Conservation (phyloP, 345 rosid genomes). For the Moricandia moricandioides region DNA sequence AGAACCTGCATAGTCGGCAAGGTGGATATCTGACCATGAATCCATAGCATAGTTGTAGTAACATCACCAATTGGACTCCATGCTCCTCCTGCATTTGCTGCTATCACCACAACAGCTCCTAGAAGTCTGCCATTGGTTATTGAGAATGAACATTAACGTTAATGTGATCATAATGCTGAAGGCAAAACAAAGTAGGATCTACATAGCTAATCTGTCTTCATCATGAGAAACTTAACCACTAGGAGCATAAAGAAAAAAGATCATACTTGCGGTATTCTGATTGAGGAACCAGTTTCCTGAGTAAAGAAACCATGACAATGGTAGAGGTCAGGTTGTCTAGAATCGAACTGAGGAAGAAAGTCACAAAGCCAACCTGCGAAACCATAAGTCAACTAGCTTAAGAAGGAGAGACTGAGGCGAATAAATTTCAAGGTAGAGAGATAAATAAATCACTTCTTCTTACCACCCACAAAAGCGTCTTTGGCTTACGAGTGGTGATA, state of each 20-base stretch:
- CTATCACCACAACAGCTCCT: constrained; percentile 92
- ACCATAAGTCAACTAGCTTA: constrained; percentile 20
- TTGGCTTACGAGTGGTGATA: constrained; percentile 89
- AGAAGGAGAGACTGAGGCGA: constrained; percentile 7
- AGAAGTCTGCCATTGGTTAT: constrained; percentile 62
- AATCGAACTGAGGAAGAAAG: constrained; percentile 86
- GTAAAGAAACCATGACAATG: constrained; percentile 88
- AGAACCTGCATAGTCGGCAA: constrained; percentile 81
- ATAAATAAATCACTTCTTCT: constrained; percentile 22
- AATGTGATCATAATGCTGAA: neutral
- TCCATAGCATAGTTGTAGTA: constrained; percentile 98
- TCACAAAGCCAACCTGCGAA: constrained; percentile 81
- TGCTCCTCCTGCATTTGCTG: constrained; percentile 97
- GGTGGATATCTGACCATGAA: constrained; percentile 91
- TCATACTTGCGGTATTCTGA: constrained; percentile 96
- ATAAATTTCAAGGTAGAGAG: neutral
- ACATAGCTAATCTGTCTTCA: neutral
- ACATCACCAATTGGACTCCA: constrained; percentile 99
- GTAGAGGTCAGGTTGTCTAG: constrained; percentile 96
- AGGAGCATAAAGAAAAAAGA: constrained; percentile 7
- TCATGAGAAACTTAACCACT: neutral
- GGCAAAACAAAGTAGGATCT: neutral
- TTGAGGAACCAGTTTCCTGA: constrained; percentile 83
- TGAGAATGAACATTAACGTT: neutral
- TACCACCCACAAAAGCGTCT: constrained; percentile 91